These are phyloP conservation scores for Naumovozyma dairenensis DNA, from an alignment of 805 yeast species.

Conservation along the genomic window DNA sequence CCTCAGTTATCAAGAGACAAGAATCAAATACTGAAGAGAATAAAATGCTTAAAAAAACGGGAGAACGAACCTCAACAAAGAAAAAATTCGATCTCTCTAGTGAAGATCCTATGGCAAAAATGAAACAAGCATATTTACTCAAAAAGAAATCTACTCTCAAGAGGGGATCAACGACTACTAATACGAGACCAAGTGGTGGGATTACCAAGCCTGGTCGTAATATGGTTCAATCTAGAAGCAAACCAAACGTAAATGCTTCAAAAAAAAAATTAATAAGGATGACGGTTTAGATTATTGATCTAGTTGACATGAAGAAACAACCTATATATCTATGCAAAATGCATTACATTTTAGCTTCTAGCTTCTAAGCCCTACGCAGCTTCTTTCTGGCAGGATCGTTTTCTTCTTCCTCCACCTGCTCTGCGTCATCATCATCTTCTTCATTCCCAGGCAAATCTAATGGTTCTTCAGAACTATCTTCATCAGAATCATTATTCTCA, in stretches of 20 bases:
- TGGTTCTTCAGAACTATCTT: conserved; percentile 12
- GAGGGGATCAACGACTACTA: background rate
- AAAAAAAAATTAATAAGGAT: background rate
- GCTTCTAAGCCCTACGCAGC: background rate
- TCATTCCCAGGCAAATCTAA: conserved; percentile 7
- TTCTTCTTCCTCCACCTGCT: conserved; percentile 2
- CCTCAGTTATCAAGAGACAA: conserved; percentile 5
- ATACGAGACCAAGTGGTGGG: background rate
- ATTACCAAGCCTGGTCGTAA: no score
- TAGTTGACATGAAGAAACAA: background rate
- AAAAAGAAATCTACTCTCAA: background rate
- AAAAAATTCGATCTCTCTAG: conserved; percentile 11
- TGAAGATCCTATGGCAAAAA: conserved; percentile 25
- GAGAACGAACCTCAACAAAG: conserved; percentile 1
- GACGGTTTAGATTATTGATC: conserved; percentile 1
- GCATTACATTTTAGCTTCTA: no score
- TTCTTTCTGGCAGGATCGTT: conserved; percentile 3
- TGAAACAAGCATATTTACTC: conserved; percentile 5
- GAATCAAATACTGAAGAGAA: conserved; percentile 1
- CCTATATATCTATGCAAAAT: background rate
- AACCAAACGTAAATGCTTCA: background rate
- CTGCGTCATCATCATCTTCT: conserved; percentile 3
- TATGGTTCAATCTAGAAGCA: no score
- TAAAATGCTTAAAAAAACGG: background rate
- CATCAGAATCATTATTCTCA: conserved; percentile 41